Conservation (phyloP, 2,329 filamentous ascomycete species). For the Ascochyta lentis region DNA sequence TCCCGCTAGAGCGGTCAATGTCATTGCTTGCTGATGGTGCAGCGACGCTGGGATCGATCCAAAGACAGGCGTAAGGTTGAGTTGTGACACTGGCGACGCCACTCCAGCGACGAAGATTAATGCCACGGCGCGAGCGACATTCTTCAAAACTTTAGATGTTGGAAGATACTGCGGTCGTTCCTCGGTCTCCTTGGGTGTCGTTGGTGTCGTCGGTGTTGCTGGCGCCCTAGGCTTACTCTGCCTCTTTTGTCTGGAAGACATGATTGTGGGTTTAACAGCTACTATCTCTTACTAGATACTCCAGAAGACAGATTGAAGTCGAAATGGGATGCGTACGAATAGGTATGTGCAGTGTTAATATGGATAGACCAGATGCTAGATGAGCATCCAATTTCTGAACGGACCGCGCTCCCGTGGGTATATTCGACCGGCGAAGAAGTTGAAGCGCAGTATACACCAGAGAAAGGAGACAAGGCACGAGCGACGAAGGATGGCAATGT, state of each 20-base stretch:
- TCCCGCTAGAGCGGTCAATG: constrained; percentile 71
- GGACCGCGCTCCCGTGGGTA: constrained; percentile 31
- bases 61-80: constrained; percentile 85
- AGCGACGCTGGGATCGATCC: constrained; percentile 79
- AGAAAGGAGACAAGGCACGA: constrained; percentile 7
- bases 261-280: constrained; percentile 16
- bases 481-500: constrained; percentile 9
- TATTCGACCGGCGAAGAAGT: constrained; percentile 31
- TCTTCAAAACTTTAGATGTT: constrained; percentile 35
- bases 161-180: constrained; percentile 32
- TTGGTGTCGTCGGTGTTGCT: constrained; percentile 6
- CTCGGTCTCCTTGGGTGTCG: constrained; percentile 29
- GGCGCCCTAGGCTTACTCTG: constrained; percentile 43
- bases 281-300: constrained; percentile 8
- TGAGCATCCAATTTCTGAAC: constrained; percentile 23
- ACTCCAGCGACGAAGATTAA: constrained; percentile 66
- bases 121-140: constrained; percentile 42
- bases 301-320: background rate
- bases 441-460: constrained; percentile 3
- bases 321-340: background rate
- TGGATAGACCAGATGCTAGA: constrained; percentile 29
- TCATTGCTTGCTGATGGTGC: constrained; percentile 72
- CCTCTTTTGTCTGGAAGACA: constrained; percentile 45
- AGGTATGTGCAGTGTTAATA: background rate
- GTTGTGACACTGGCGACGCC: constrained; percentile 73